Percentiles rank a stretch among this genome's conserved stretches.
Evolutionary conservation across 2,329 filamentous ascomycete species (phyloP).

Genomic region (Domatiomyces globalis): DNA sequence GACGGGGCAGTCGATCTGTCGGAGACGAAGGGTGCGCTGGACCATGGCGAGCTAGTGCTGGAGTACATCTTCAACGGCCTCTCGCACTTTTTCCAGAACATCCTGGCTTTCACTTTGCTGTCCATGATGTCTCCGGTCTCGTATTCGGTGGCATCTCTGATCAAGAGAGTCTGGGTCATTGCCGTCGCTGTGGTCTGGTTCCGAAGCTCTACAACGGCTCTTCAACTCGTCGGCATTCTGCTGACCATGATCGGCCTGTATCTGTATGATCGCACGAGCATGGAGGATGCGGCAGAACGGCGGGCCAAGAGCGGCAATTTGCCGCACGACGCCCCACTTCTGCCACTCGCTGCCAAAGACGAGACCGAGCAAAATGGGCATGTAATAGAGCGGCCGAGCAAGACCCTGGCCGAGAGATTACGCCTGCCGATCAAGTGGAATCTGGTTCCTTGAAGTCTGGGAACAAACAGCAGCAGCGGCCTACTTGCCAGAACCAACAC

Average conservation of each 20-base stretch:
- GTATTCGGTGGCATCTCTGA: slow-evolving; percentile 87
- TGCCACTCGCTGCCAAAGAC: slow-evolving; percentile 46
- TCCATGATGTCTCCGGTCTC: slow-evolving; percentile 93
- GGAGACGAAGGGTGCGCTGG: slow-evolving; percentile 58
- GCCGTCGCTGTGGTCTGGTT: slow-evolving; percentile 94
- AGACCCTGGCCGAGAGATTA: slow-evolving; percentile 23
- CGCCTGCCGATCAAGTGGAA: slow-evolving; percentile 4
- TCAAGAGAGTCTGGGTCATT: slow-evolving; percentile 96
- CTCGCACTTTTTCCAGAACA: slow-evolving; percentile 93
- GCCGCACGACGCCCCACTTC: slow-evolving; percentile 45
- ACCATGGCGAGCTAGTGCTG: slow-evolving; percentile 48
- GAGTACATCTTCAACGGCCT: slow-evolving; percentile 96
- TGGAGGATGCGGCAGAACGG: slow-evolving; percentile 75
- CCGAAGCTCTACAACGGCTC: slow-evolving; percentile 65
- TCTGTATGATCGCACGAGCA: slow-evolving; percentile 83
- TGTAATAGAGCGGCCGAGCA: slow-evolving; percentile 18
- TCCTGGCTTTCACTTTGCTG: slow-evolving; percentile 81
- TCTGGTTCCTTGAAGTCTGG: slow-evolving; percentile 41
- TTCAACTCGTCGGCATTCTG: slow-evolving; percentile 72
- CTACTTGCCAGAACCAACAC: slow-evolving; percentile 55
- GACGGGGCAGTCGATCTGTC: slow-evolving; percentile 68
- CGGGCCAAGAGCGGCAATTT: slow-evolving; percentile 52
- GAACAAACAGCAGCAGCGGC: slow-evolving; percentile 19
- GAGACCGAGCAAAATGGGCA: slow-evolving; percentile 16
- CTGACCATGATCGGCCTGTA: slow-evolving; percentile 89